These are phyloP conservation scores for Aphanomyces astaci DNA, from an alignment of 352 stramenopile species.

Conservation along the genomic window DNA sequence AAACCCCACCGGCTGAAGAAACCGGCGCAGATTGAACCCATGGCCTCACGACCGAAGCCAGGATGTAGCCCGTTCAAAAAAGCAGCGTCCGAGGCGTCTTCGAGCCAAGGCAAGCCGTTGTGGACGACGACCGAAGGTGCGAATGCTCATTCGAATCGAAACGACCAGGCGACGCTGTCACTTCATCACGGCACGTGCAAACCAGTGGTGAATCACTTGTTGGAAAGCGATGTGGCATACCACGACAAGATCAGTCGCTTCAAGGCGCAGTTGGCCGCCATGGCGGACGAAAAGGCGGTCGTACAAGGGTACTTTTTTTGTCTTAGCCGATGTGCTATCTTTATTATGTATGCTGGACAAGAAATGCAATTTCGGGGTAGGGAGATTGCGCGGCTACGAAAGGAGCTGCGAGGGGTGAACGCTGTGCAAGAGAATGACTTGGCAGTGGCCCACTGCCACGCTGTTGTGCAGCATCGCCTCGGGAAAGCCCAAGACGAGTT, in stretches of 20 bases:
- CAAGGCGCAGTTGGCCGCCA: constrained; percentile 43
- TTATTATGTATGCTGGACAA: too few relatives aligned
- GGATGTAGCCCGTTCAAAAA: constrained; percentile 9
- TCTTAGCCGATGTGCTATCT: too few relatives aligned
- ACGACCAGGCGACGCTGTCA: too few relatives aligned
- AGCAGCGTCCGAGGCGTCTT: neutral
- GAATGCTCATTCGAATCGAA: too few relatives aligned
- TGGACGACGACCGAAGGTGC: too few relatives aligned
- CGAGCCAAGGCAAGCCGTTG: neutral
- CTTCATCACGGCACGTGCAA: constrained; percentile 25
- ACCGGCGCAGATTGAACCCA: neutral
- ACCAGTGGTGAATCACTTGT: constrained; percentile 50
- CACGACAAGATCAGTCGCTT: constrained; percentile 48
- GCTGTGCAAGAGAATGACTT: constrained; percentile 70
- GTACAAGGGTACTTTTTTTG: constrained; percentile 28
- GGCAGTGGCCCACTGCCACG: constrained; percentile 58
- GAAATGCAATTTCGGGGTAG: neutral
- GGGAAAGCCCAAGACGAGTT: constrained; percentile 67
- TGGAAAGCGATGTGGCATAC: constrained; percentile 58
- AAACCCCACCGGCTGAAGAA: neutral
- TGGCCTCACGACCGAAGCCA: neutral
- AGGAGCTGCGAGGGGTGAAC: constrained; percentile 53
- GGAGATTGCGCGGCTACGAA: constrained; percentile 43
- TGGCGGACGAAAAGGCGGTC: constrained; percentile 39
- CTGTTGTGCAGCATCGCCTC: constrained; percentile 67